A percentile compares a stretch with the other conserved stretches of the same genome.
These are phyloP conservation scores for Hypoxylon sp. DNA, from an alignment of 2,329 filamentous ascomycete species.

Conservation along the genomic window DNA sequence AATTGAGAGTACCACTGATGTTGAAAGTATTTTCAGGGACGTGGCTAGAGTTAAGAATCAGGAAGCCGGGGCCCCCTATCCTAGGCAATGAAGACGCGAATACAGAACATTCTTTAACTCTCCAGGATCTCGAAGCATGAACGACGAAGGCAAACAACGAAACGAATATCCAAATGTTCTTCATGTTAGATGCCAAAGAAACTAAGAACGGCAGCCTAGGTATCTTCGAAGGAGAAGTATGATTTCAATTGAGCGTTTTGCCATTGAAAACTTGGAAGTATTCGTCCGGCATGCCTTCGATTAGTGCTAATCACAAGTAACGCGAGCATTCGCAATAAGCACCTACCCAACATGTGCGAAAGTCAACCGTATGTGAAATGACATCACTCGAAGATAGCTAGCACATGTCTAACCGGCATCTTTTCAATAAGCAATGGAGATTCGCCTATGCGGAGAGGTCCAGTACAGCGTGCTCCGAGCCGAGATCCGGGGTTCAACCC, in stretches of 20 bases:
- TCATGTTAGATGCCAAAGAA: constrained; percentile 15
- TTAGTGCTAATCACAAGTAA: background rate
- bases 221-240: background rate
- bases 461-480: constrained; percentile 4
- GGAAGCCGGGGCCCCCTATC: constrained; percentile 4
- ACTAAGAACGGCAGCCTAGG: background rate
- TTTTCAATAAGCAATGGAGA: background rate
- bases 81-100: constrained; percentile 33
- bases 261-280: background rate
- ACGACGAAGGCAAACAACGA: constrained; percentile 3
- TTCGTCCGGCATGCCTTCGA: background rate
- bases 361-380: constrained; percentile 9
- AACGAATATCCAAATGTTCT: background rate
- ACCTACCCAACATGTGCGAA: background rate
- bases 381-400: constrained; percentile 6
- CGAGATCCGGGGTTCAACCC: constrained; percentile 1
- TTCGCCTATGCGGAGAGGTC: constrained; percentile 1
- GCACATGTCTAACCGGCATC: background rate
- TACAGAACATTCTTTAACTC: constrained; percentile 36
- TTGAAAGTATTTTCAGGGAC: constrained; percentile 27
- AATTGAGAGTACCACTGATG: constrained; percentile 30
- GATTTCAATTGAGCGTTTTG: background rate
- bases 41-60: constrained; percentile 37
- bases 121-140: constrained; percentile 26
- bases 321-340: constrained; percentile 1